Conservation (phyloP, 257 asterid genomes). For the Mitragyna speciosa region DNA sequence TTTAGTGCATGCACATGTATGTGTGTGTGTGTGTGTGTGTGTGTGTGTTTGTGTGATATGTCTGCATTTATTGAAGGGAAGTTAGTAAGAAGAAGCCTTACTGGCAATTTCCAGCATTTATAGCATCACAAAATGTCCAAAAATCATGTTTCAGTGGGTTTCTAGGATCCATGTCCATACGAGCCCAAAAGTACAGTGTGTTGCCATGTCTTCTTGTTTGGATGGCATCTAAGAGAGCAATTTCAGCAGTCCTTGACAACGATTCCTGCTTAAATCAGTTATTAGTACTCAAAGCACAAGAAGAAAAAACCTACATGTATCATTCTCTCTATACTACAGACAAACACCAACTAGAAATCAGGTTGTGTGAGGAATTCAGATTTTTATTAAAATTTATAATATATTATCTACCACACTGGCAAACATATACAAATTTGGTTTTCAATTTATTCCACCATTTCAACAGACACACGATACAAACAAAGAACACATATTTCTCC, state of each 20-base stretch:
- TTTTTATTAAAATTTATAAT: background rate
- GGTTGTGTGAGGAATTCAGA: background rate
- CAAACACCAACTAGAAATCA: background rate
- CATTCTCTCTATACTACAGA: background rate
- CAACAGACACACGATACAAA: background rate
- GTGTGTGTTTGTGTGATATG: background rate
- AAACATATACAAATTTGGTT: background rate
- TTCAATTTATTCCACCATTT: background rate
- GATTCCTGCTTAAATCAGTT: conserved; percentile 52
- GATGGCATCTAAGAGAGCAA: conserved; percentile 59
- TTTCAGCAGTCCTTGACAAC: conserved; percentile 76
- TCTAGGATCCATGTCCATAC: conserved; percentile 69
- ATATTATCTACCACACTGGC: background rate
- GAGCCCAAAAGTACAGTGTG: conserved; percentile 83
- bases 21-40: background rate
- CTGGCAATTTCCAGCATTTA: conserved; percentile 95
- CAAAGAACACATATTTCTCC: background rate
- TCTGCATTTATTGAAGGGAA: background rate
- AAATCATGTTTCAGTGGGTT: conserved; percentile 61
- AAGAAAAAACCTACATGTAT: background rate
- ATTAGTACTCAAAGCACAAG: conserved; percentile 11
- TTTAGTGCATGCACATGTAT: background rate
- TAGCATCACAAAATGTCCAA: conserved; percentile 95
- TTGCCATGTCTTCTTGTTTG: conserved; percentile 77
- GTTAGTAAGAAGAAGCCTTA: conserved; percentile 36